A percentile compares a stretch with the other conserved stretches of the same genome.
phyloP scores from a whole-genome alignment of 164 flowering plant species.

The Taxillus chinensis region DNA sequence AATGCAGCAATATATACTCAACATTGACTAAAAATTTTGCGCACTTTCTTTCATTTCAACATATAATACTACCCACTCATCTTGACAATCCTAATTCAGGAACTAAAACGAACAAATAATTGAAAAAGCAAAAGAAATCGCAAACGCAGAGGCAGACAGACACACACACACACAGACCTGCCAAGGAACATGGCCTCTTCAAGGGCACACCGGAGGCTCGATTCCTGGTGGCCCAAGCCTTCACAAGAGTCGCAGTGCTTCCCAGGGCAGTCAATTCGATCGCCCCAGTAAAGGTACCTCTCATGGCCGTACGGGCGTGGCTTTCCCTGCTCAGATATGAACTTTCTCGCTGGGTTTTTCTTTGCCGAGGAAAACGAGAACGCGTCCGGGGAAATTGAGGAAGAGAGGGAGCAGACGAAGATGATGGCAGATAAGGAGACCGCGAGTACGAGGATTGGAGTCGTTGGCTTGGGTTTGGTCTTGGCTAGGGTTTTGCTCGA shows the following conservation, averaged over 20 bases:
- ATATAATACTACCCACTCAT: too few species aligned
- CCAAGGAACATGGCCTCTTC: constrained; percentile 86
- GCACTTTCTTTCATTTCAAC: too few species aligned
- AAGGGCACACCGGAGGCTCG: constrained; percentile 94
- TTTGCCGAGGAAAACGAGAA: constrained; percentile 20
- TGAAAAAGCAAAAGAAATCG: not conserved
- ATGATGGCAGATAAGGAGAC: constrained; percentile 29
- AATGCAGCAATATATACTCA: too few species aligned
- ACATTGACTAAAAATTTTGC: too few species aligned
- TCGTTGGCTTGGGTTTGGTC: constrained; percentile 38
- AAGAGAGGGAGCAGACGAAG: constrained; percentile 35
- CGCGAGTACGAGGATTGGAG: constrained; percentile 26
- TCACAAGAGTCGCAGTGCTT: constrained; percentile 88
- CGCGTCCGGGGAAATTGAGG: constrained; percentile 26
- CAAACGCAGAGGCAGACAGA: not conserved
- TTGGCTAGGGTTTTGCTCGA: constrained; percentile 26
- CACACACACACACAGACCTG: constrained; percentile 31
- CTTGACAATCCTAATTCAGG: too few species aligned
- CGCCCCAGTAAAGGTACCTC: constrained; percentile 87
- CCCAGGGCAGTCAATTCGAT: constrained; percentile 88
- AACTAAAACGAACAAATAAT: too few species aligned
- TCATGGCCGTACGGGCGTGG: constrained; percentile 14
- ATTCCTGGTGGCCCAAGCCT: constrained; percentile 95
- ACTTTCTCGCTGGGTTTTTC: constrained; percentile 4
- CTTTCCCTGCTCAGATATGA: not conserved